Percentiles rank a stretch among this genome's conserved stretches.
Evolutionary conservation across 2,329 filamentous ascomycete species (phyloP).

Genomic region (Tolypocladium album): DNA sequence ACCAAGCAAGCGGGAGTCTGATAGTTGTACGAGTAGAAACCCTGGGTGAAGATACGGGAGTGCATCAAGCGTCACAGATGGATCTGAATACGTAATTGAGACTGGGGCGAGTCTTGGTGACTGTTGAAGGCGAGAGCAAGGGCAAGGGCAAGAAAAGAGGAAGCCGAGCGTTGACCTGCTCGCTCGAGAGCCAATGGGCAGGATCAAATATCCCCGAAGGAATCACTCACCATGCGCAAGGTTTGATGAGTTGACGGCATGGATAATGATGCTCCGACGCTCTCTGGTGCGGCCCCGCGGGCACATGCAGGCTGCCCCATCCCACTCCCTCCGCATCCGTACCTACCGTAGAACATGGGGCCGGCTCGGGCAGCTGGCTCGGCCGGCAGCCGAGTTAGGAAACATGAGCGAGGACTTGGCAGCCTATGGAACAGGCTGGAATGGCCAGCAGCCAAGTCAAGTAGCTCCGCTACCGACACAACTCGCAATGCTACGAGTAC

Average conservation of each 20-base stretch:
- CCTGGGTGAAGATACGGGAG: no score
- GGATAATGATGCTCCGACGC: not conserved
- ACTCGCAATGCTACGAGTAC: not conserved
- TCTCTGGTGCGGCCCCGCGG: not conserved
- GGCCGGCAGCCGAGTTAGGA: not conserved
- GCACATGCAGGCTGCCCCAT: not conserved
- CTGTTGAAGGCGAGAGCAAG: not conserved
- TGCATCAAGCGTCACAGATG: not conserved
- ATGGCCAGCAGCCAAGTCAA: not conserved
- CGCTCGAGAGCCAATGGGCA: not conserved
- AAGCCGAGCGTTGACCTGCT: not conserved
- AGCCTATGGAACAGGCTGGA: not conserved
- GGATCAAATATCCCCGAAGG: not conserved
- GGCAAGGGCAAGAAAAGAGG: not conserved
- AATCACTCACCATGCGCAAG: not conserved
- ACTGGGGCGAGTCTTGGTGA: no score
- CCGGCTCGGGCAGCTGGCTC: not conserved
- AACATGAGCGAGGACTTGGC: not conserved
- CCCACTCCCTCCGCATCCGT: not conserved
- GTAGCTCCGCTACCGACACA: not conserved
- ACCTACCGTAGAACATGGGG: not conserved
- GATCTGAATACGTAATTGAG: not conserved
- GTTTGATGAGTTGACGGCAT: not conserved
- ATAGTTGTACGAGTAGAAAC: constrained; percentile 2
- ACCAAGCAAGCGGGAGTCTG: constrained; percentile 1